These are phyloP conservation scores for Castanopsis chinensis DNA, from an alignment of 306 rosid genomes.

Conservation along the genomic window DNA sequence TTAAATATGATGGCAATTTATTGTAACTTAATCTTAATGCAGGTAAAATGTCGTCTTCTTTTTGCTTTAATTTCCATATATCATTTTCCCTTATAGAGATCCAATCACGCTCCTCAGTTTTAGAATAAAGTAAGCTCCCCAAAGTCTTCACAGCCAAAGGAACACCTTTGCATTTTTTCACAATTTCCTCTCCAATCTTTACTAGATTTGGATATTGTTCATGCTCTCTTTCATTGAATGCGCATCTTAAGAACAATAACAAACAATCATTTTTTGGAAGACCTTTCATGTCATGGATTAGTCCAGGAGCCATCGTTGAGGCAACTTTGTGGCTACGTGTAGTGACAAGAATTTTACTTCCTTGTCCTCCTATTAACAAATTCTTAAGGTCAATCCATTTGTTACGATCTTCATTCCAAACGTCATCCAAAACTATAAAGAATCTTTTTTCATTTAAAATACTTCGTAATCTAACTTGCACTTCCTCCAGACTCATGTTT, in stretches of 20 bases:
- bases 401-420: conserved; percentile 36
- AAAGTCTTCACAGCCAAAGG: conserved; percentile 31
- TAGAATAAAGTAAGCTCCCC: conserved; percentile 21
- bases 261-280: conserved; percentile 38
- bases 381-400: conserved; percentile 29
- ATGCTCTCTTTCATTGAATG: conserved; percentile 7
- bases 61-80: conserved; percentile 3
- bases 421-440: conserved; percentile 43
- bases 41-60: conserved; percentile 1
- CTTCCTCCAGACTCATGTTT: not conserved
- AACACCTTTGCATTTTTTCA: conserved; percentile 23
- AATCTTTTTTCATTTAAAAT: conserved; percentile 12
- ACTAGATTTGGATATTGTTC: conserved; percentile 19
- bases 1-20: conserved; percentile 2
- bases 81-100: not conserved
- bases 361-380: conserved; percentile 27
- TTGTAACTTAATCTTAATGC: conserved; percentile 23
- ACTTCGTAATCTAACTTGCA: not conserved
- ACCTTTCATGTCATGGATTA: conserved; percentile 9
- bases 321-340: conserved; percentile 32
- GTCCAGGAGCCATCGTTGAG: no score
- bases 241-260: conserved; percentile 30
- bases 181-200: conserved; percentile 21
- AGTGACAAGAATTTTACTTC: conserved; percentile 40
- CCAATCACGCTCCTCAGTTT: conserved; percentile 26